These are phyloP conservation scores for Acacia concinna DNA, from an alignment of 331 rosid genomes.

Conservation along the genomic window DNA sequence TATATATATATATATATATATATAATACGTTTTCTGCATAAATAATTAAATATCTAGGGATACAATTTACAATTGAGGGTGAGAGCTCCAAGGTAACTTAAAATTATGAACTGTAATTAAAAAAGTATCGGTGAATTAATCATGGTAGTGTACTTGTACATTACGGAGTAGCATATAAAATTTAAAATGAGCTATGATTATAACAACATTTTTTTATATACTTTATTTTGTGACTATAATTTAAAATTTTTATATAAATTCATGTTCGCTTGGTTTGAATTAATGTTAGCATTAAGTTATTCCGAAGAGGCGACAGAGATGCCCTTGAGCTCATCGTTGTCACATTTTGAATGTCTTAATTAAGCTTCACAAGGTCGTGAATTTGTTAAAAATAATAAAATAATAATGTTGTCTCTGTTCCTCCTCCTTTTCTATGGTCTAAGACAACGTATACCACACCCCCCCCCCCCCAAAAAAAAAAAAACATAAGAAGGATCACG, in stretches of 20 bases:
- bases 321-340: neutral
- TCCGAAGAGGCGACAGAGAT: slow-evolving; percentile 17
- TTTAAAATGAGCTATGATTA: too few relatives aligned
- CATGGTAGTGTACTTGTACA: neutral
- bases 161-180: too few relatives aligned
- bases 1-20: too few relatives aligned
- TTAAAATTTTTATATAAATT: too few relatives aligned
- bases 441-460: too few relatives aligned
- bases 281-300: slow-evolving; percentile 15
- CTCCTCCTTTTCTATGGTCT: neutral
- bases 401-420: neutral
- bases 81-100: neutral
- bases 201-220: too few relatives aligned
- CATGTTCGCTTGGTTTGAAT: slow-evolving; percentile 19
- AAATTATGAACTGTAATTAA: neutral
- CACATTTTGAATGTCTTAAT: neutral
- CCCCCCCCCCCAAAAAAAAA: too few relatives aligned
- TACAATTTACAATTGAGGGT: neutral
- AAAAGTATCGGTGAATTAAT: neutral
- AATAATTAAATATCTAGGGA: neutral
- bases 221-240: too few relatives aligned
- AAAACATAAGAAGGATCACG: neutral
- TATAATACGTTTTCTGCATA: neutral
- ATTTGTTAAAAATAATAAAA: slow-evolving; percentile 2
- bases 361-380: slow-evolving; percentile 16